A percentile compares a stretch with the other conserved stretches of the same genome.
Evolutionary conservation across 805 yeast genomes (phyloP).

Genomic region (Candida tibetensis): DNA sequence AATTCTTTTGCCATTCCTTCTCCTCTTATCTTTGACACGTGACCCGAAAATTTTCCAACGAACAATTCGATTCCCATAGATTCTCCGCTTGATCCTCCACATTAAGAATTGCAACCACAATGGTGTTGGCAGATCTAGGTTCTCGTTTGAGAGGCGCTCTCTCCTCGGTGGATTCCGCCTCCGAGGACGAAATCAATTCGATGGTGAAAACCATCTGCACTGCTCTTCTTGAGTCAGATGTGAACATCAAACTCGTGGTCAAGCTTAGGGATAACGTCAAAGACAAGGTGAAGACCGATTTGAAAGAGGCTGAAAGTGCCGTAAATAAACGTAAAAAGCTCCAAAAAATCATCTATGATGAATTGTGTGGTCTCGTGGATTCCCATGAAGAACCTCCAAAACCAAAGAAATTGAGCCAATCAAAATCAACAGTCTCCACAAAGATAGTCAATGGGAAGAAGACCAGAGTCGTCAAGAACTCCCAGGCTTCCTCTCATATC

Average conservation of each 20-base stretch:
- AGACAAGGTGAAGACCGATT: constrained; percentile 49
- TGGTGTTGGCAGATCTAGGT: constrained; percentile 49
- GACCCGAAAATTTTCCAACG: constrained; percentile 3
- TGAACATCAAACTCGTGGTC: constrained; percentile 80
- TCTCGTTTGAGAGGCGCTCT: constrained; percentile 41
- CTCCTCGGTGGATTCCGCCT: constrained; percentile 39
- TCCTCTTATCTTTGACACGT: background rate
- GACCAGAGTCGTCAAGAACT: constrained; percentile 17
- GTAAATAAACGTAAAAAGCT: constrained; percentile 72
- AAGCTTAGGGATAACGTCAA: constrained; percentile 62
- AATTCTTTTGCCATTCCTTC: too few species aligned
- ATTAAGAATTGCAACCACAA: constrained; percentile 8
- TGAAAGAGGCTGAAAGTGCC: constrained; percentile 52
- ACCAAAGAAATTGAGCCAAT: constrained; percentile 71
- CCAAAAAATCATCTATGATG: constrained; percentile 93
- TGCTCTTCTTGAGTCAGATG: constrained; percentile 92
- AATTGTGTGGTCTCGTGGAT: constrained; percentile 82
- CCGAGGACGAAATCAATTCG: constrained; percentile 35
- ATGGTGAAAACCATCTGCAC: constrained; percentile 86
- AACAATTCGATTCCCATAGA: background rate
- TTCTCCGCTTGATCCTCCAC: background rate
- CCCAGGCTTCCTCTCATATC: constrained; percentile 41
- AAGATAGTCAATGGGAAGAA: constrained; percentile 29
- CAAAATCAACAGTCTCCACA: constrained; percentile 9
- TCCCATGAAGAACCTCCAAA: constrained; percentile 61